Conservation (phyloP, 1,139 yeast species). For the Protomyces gravidus region DNA sequence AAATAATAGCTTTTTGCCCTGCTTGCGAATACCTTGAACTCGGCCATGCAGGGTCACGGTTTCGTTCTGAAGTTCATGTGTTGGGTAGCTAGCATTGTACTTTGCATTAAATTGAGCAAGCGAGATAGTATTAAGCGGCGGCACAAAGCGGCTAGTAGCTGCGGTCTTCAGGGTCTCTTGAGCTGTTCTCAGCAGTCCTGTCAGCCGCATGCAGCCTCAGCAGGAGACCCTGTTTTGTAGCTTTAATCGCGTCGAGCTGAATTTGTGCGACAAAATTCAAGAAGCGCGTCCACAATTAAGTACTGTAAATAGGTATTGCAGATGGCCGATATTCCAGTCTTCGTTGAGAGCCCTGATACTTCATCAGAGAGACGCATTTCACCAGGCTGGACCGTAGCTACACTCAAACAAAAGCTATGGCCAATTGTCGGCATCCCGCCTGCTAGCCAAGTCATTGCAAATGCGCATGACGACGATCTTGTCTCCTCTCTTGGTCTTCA, state of each 20-base stretch:
- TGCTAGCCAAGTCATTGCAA: constrained; percentile 45
- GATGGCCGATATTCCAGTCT: constrained; percentile 33
- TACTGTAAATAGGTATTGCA: no score
- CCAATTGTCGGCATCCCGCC: constrained; percentile 76
- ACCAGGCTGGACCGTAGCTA: constrained; percentile 56
- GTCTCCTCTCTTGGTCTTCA: constrained; percentile 21
- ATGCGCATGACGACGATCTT: constrained; percentile 32
- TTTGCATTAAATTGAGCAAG: not conserved
- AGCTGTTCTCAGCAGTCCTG: not conserved
- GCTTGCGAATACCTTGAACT: not conserved
- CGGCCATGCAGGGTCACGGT: not conserved
- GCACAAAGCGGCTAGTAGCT: not conserved
- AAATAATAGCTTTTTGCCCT: not conserved
- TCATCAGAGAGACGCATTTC: constrained; percentile 64
- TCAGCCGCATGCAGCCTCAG: constrained; percentile 3
- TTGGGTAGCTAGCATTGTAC: not conserved
- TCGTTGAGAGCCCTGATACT: constrained; percentile 32
- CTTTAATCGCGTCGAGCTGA: not conserved
- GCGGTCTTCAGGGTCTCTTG: not conserved
- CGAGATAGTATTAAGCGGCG: not conserved
- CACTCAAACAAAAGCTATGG: constrained; percentile 59
- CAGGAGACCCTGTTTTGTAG: no score
- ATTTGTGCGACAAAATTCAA: not conserved
- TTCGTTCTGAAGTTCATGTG: not conserved
- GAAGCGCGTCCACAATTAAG: no score